Evolutionary conservation across 495 filamentous ascomycete genomes (phyloP).

Genomic region (Aspergillus hancockii): DNA sequence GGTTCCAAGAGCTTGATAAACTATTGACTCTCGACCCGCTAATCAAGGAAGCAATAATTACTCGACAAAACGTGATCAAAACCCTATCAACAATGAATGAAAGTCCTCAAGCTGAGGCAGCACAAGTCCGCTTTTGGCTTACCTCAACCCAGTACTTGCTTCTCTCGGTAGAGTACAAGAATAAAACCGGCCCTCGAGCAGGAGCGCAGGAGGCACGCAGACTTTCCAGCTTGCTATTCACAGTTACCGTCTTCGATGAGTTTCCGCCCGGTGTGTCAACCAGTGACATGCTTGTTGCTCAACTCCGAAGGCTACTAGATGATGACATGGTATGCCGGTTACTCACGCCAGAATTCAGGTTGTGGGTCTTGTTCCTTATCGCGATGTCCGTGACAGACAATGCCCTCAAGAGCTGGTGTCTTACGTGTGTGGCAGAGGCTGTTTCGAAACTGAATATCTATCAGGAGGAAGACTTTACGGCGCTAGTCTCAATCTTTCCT

Average conservation of each 20-base stretch:
- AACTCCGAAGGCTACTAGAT: not conserved
- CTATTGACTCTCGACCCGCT: not conserved
- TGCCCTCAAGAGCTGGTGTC: too few species aligned
- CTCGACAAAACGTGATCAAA: not conserved
- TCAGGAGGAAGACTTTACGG: too few species aligned
- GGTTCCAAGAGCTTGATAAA: not conserved
- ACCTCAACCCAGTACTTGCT: constrained; percentile 6
- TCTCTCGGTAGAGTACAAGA: not conserved
- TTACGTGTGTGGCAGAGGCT: too few species aligned
- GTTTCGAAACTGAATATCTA: too few species aligned
- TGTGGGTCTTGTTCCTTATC: not conserved
- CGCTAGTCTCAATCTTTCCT: too few species aligned
- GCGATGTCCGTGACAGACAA: too few species aligned
- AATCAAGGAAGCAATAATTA: not conserved
- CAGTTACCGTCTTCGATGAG: not conserved
- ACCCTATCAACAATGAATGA: not conserved
- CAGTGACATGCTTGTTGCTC: not conserved
- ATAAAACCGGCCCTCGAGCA: not conserved
- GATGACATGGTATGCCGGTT: not conserved
- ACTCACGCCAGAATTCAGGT: not conserved
- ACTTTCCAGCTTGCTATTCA: not conserved
- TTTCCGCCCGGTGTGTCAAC: not conserved
- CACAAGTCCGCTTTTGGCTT: not conserved
- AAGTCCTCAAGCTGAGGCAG: not conserved
- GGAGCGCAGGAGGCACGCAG: constrained; percentile 1